These are phyloP conservation scores for Macrotyloma uniflorum DNA, from an alignment of 306 rosid genomes.

Conservation along the genomic window DNA sequence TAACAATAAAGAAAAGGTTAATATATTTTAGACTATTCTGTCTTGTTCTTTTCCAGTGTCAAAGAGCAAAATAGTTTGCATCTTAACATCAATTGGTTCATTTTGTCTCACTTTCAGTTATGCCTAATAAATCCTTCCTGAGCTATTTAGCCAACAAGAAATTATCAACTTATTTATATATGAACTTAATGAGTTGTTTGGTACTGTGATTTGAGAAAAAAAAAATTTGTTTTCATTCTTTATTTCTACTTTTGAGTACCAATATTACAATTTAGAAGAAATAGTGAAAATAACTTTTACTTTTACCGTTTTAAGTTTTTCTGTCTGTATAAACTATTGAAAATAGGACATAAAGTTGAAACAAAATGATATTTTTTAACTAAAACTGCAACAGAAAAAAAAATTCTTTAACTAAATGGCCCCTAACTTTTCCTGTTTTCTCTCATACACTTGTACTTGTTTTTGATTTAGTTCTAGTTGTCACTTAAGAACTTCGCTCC, in stretches of 20 bases:
- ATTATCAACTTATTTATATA: not conserved
- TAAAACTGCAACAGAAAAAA: not conserved
- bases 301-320: not conserved
- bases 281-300: not conserved
- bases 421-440: not conserved
- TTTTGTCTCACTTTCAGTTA: conserved; percentile 14
- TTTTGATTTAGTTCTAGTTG: conserved; percentile 10
- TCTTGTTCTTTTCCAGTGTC: not conserved
- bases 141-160: not conserved
- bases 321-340: not conserved
- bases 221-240: not conserved
- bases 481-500: not conserved
- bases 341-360: not conserved
- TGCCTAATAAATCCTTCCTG: not conserved
- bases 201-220: not conserved
- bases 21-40: not conserved
- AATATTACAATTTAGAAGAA: not conserved
- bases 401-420: not conserved
- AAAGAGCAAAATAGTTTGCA: conserved; percentile 1
- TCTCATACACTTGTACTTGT: not conserved
- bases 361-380: not conserved
- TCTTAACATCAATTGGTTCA: not conserved
- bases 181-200: not conserved
- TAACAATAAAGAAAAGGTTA: not conserved
- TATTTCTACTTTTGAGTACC: not conserved